Evolutionary conservation across 768 basidiomycete species (phyloP).

Genomic region (Sarcodon sp.): DNA sequence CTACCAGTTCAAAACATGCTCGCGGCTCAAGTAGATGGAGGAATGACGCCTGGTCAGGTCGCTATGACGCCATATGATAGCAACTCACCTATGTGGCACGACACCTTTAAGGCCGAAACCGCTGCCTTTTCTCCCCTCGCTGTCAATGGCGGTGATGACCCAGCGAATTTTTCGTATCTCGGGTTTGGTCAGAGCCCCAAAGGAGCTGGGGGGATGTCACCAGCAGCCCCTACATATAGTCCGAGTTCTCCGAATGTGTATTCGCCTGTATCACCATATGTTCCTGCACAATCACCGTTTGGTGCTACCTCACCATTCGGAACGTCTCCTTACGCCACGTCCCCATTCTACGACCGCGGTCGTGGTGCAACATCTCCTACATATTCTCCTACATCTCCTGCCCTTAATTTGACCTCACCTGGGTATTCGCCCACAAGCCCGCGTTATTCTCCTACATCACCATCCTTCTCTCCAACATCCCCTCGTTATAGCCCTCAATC

Average conservation of each 20-base stretch:
- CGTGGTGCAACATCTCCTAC: slow-evolving; percentile 66
- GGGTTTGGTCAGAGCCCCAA: slow-evolving; percentile 80
- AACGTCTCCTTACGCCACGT: slow-evolving; percentile 70
- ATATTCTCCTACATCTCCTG: slow-evolving; percentile 83
- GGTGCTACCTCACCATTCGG: slow-evolving; percentile 79
- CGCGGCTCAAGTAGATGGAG: slow-evolving; percentile 68
- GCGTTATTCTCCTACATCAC: slow-evolving; percentile 76
- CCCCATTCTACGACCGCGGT: slow-evolving; percentile 66
- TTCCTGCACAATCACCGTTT: slow-evolving; percentile 71
- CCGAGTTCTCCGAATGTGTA: slow-evolving; percentile 86
- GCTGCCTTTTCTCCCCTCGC: slow-evolving; percentile 95
- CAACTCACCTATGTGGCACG: slow-evolving; percentile 72
- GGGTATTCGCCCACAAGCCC: slow-evolving; percentile 59
- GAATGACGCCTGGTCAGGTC: slow-evolving; percentile 84
- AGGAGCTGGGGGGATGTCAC: slow-evolving; percentile 80
- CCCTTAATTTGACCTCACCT: slow-evolving; percentile 71
- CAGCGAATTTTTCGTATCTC: slow-evolving; percentile 59
- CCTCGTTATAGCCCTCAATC: slow-evolving; percentile 83
- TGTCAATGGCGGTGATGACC: slow-evolving; percentile 71
- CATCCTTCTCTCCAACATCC: slow-evolving; percentile 77
- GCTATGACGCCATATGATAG: slow-evolving; percentile 97
- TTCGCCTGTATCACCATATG: slow-evolving; percentile 84
- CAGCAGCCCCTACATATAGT: slow-evolving; percentile 77
- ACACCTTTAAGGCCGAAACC: slow-evolving; percentile 71
- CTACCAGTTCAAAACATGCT: slow-evolving; percentile 77